Evolutionary conservation across 164 flowering plant genomes (phyloP).

Genomic region (Amborella trichopoda): DNA sequence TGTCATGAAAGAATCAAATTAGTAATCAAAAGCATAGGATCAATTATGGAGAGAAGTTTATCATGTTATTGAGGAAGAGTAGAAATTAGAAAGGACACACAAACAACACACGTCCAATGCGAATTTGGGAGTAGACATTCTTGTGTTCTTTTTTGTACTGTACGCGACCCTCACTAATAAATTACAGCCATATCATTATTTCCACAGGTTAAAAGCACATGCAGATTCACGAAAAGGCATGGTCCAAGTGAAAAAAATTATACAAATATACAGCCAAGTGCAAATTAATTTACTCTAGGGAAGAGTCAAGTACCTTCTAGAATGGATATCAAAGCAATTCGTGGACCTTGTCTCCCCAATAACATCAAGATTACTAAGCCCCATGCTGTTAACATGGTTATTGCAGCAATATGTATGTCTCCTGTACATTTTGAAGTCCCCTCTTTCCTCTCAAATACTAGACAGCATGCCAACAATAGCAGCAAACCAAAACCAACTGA

Average conservation of each 20-base stretch:
- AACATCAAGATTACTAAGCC: slow-evolving; percentile 63
- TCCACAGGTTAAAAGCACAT: too few relatives aligned
- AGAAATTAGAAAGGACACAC: neutral
- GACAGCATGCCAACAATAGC: slow-evolving; percentile 23
- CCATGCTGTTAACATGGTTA: slow-evolving; percentile 57
- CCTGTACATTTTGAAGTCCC: slow-evolving; percentile 14
- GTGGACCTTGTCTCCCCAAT: slow-evolving; percentile 80
- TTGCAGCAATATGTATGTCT: slow-evolving; percentile 25
- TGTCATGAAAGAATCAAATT: slow-evolving; percentile 13
- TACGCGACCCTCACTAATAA: too few relatives aligned
- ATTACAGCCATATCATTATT: too few relatives aligned
- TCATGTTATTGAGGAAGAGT: neutral
- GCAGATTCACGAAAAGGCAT: too few relatives aligned
- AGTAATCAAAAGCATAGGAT: neutral
- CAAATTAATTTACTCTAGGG: too few relatives aligned
- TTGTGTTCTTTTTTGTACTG: neutral
- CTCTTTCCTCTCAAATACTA: slow-evolving; percentile 9
- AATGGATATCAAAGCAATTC: slow-evolving; percentile 44
- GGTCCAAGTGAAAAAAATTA: too few relatives aligned
- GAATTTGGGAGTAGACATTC: neutral
- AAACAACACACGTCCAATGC: neutral
- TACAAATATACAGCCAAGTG: too few relatives aligned
- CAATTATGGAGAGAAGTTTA: neutral
- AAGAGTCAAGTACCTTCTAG: slow-evolving; percentile 80
- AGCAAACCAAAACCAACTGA: slow-evolving; percentile 43